Evolutionary conservation across 352 stramenopile species (phyloP).

Genomic region (Phytophthora sansomeana): DNA sequence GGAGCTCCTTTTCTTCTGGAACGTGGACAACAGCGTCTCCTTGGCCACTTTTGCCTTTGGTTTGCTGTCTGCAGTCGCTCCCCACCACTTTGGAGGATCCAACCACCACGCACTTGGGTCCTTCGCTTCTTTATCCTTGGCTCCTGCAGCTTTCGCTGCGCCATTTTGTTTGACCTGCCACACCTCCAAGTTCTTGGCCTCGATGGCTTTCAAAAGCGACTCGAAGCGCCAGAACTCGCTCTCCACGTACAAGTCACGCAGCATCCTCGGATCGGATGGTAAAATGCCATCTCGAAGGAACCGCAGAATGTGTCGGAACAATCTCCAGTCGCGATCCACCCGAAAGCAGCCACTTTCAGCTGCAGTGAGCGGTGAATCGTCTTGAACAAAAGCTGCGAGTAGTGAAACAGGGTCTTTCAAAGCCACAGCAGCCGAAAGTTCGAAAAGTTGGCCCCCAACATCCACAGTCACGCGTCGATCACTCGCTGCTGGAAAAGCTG

Average conservation of each 20-base stretch:
- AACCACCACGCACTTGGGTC: slow-evolving; percentile 65
- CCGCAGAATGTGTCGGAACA: slow-evolving; percentile 82
- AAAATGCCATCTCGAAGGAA: slow-evolving; percentile 84
- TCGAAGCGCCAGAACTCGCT: slow-evolving; percentile 88
- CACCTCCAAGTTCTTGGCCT: slow-evolving; percentile 72
- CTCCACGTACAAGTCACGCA: slow-evolving; percentile 77
- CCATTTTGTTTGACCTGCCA: slow-evolving; percentile 52
- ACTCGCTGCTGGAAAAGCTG: slow-evolving; percentile 52
- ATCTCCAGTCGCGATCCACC: slow-evolving; percentile 77
- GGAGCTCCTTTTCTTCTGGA: slow-evolving; percentile 33
- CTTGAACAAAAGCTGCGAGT: slow-evolving; percentile 67
- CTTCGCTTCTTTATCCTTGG: slow-evolving; percentile 17
- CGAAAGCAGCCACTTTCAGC: slow-evolving; percentile 77
- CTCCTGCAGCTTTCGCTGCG: slow-evolving; percentile 5
- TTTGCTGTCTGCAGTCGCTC: slow-evolving; percentile 22
- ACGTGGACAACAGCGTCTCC: slow-evolving; percentile 23
- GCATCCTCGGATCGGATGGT: slow-evolving; percentile 67
- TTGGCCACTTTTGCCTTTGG: slow-evolving; percentile 37
- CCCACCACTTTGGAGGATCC: slow-evolving; percentile 77
- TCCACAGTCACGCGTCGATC: slow-evolving; percentile 68
- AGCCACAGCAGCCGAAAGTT: slow-evolving; percentile 60
- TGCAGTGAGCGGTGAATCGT: slow-evolving; percentile 68
- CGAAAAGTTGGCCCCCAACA: slow-evolving; percentile 78
- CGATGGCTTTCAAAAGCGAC: slow-evolving; percentile 78
- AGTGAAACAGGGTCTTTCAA: slow-evolving; percentile 67